Conservation (phyloP, 805 yeast species). For the Monosporozyma yasuniensis region DNA sequence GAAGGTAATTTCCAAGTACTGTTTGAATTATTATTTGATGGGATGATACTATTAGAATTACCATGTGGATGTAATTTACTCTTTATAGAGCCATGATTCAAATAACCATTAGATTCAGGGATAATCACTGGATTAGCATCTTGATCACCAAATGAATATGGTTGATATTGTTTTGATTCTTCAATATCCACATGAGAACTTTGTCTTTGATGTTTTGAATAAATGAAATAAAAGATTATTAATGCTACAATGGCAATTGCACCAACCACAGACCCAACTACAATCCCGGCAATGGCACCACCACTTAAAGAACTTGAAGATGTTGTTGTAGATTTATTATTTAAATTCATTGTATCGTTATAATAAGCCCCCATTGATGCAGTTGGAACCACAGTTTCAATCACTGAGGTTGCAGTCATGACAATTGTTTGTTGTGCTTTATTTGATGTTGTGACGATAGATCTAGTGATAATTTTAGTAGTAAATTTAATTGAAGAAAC, state of each 20-base stretch:
- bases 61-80: background rate
- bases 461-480: constrained; percentile 18
- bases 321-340: background rate
- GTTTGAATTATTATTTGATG: background rate
- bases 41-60: background rate
- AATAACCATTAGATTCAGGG: constrained; percentile 8
- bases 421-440: constrained; percentile 16
- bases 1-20: constrained; percentile 13
- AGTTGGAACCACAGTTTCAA: constrained; percentile 11
- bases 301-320: constrained; percentile 12
- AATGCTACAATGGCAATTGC: constrained; percentile 31
- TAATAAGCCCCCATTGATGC: background rate
- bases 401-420: constrained; percentile 24
- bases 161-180: constrained; percentile 31
- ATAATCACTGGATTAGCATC: constrained; percentile 23
- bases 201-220: constrained; percentile 31
- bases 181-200: constrained; percentile 30
- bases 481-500: constrained; percentile 16
- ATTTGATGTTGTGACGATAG: constrained; percentile 19
- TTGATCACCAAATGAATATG: constrained; percentile 30
- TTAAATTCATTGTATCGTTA: background rate
- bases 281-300: constrained; percentile 57
- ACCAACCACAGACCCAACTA: constrained; percentile 44
- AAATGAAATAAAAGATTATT: constrained; percentile 35
- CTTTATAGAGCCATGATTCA: background rate